Conservation (phyloP, 306 rosid species). For the Quercus engelmannii region DNA sequence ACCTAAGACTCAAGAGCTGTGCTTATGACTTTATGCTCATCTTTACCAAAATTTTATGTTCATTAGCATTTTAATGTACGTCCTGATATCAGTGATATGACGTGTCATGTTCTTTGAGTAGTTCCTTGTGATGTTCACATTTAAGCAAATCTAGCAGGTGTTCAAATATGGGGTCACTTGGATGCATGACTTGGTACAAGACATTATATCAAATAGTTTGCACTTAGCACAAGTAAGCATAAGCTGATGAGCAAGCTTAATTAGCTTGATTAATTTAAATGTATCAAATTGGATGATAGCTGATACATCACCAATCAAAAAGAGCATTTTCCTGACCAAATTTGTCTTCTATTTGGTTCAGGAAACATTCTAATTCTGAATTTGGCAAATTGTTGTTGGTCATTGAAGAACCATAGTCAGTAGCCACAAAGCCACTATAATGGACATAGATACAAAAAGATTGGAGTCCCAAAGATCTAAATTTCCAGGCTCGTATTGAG, state of each 20-base stretch:
- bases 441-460: too few relatives aligned
- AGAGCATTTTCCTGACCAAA: not conserved
- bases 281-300: too few relatives aligned
- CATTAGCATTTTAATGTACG: not conserved
- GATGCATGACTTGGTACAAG: conserved; percentile 71
- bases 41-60: not conserved
- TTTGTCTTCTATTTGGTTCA: not conserved
- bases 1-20: not conserved
- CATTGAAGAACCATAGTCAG: too few relatives aligned
- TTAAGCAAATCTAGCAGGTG: conserved; percentile 42
- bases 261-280: not conserved
- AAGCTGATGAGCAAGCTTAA: not conserved
- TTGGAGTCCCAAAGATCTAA: too few relatives aligned
- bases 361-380: not conserved
- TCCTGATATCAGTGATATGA: not conserved
- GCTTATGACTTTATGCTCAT: not conserved
- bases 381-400: too few relatives aligned
- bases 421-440: too few relatives aligned
- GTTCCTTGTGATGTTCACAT: conserved; percentile 5
- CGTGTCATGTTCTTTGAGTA: not conserved
- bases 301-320: not conserved
- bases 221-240: too few relatives aligned
- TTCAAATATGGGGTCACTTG: conserved; percentile 83
- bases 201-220: conserved; percentile 8
- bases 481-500: too few relatives aligned